A percentile compares a stretch with the other conserved stretches of the same genome.
Evolutionary conservation across 192 early-diverging fungal species (phyloP).

Genomic region (Coemansia asiatica): DNA sequence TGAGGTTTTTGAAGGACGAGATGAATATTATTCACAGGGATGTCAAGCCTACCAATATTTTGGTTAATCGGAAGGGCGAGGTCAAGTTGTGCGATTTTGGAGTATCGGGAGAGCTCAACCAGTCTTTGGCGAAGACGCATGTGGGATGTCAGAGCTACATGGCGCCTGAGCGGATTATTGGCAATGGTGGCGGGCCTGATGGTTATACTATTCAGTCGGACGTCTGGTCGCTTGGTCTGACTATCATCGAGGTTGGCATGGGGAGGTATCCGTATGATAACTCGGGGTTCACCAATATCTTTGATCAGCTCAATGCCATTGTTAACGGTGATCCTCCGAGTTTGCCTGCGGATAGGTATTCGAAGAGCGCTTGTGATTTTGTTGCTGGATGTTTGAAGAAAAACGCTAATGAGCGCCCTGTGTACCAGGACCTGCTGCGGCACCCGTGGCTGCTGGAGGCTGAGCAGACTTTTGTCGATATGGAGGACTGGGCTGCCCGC

Average conservation of each 20-base stretch:
- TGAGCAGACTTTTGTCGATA: slow-evolving; percentile 69
- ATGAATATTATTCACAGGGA: slow-evolving; percentile 91
- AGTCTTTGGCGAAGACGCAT: slow-evolving; percentile 90
- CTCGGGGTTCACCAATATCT: slow-evolving; percentile 68
- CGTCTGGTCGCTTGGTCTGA: slow-evolving; percentile 90
- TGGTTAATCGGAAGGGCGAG: slow-evolving; percentile 82
- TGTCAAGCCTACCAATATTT: slow-evolving; percentile 94
- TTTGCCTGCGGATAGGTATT: slow-evolving; percentile 67
- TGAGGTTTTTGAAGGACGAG: slow-evolving; percentile 84
- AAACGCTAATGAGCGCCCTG: slow-evolving; percentile 67
- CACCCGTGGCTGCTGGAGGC: slow-evolving; percentile 76
- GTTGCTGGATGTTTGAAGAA: slow-evolving; percentile 74
- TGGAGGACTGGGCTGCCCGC: slow-evolving; percentile 74
- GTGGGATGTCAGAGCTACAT: slow-evolving; percentile 95
- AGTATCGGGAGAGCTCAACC: slow-evolving; percentile 84
- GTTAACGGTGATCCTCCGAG: slow-evolving; percentile 73
- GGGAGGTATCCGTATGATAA: slow-evolving; percentile 80
- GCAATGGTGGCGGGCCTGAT: slow-evolving; percentile 50
- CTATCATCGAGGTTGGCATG: slow-evolving; percentile 79
- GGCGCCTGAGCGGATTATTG: slow-evolving; percentile 91
- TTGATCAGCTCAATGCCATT: slow-evolving; percentile 87
- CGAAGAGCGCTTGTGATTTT: slow-evolving; percentile 74
- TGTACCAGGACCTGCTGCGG: slow-evolving; percentile 72
- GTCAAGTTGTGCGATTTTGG: slow-evolving; percentile 98
- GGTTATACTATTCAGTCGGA: slow-evolving; percentile 87